Conservation (phyloP, 108 stramenopile species). For the Cylindrotheca fusiformis region DNA sequence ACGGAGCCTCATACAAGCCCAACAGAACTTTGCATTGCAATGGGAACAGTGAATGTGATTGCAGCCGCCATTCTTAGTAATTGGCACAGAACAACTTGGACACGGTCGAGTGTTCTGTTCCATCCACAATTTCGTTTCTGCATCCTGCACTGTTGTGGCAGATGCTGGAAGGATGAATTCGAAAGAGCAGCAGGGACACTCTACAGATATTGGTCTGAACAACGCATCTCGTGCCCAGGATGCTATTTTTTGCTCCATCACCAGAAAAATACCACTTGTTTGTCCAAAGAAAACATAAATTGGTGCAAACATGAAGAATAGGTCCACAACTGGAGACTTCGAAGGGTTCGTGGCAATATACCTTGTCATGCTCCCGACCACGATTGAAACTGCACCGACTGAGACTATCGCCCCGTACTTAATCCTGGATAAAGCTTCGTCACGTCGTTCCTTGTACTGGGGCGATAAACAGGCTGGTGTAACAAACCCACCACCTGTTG, state of each 20-base stretch:
- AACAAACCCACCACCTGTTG: constrained; percentile 52
- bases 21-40: constrained; percentile 58
- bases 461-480: constrained; percentile 58
- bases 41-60: constrained; percentile 49
- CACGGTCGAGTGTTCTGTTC: constrained; percentile 26
- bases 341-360: constrained; percentile 16
- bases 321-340: constrained; percentile 12
- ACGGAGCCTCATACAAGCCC: constrained; percentile 61
- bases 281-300: not conserved
- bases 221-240: constrained; percentile 34
- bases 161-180: constrained; percentile 50
- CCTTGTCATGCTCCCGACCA: constrained; percentile 18
- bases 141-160: constrained; percentile 42
- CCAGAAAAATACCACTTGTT: not conserved
- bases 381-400: constrained; percentile 6
- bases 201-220: constrained; percentile 46
- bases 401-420: constrained; percentile 2
- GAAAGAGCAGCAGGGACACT: constrained; percentile 59
- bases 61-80: constrained; percentile 35
- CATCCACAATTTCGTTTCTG: constrained; percentile 51
- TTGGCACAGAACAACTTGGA: constrained; percentile 38
- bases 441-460: constrained; percentile 47
- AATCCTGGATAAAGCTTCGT: constrained; percentile 28
- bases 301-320: constrained; percentile 16
- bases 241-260: constrained; percentile 1